Conservation (phyloP, 192 early-diverging fungal genomes). For the Phycomyces blakesleeanus region DNA sequence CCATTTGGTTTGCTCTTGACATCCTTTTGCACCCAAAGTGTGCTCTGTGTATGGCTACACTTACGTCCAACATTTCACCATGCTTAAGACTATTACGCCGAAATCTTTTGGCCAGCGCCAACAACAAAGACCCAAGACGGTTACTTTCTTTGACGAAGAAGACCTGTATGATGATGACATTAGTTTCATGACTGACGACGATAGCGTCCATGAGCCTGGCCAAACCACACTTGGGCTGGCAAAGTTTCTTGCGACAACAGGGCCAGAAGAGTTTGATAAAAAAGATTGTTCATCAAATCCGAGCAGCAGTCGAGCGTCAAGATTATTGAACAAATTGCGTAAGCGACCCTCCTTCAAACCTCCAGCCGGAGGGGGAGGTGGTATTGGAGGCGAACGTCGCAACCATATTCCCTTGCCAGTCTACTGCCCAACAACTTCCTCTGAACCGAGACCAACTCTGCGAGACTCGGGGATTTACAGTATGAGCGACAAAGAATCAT, state of each 20-base stretch:
- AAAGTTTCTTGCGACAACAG: constrained; percentile 16
- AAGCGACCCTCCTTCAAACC: constrained; percentile 8
- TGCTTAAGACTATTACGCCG: background rate
- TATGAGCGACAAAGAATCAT: background rate
- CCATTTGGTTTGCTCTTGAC: too few species aligned
- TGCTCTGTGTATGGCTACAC: background rate
- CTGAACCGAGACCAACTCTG: constrained; percentile 7
- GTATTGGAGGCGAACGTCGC: background rate
- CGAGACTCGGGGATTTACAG: constrained; percentile 26
- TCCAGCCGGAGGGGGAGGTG: background rate
- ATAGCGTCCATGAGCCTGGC: background rate
- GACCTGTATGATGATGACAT: background rate
- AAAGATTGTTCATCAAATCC: background rate
- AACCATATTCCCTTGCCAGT: constrained; percentile 21
- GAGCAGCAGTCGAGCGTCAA: constrained; percentile 10
- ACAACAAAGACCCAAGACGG: background rate
- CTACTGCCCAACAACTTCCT: constrained; percentile 7
- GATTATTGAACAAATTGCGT: constrained; percentile 19
- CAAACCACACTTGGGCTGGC: constrained; percentile 6
- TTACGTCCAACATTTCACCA: background rate
- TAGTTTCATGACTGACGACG: constrained; percentile 1
- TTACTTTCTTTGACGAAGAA: constrained; percentile 5
- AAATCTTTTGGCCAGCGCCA: constrained; percentile 1
- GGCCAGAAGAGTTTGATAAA: constrained; percentile 17
- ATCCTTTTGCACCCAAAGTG: background rate